Conservation (phyloP, 345 rosid species). For the Corymbia maculata region DNA sequence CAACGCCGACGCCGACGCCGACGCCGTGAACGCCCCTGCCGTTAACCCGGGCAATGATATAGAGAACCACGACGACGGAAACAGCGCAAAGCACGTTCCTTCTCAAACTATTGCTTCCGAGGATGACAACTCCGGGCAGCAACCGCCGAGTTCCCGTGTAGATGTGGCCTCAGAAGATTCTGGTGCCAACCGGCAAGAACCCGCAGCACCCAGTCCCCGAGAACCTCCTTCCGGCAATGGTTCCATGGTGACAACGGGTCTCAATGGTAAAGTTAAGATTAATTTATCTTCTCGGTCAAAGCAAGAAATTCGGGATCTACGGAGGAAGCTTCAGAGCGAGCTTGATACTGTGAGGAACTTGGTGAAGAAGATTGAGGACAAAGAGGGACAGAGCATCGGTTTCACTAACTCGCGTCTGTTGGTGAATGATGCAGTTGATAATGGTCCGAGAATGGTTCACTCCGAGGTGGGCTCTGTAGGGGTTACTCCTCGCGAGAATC, state of each 20-base stretch:
- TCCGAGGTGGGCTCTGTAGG: constrained; percentile 58
- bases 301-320: constrained; percentile 51
- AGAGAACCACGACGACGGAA: not conserved
- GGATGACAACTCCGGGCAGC: constrained; percentile 9
- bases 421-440: constrained; percentile 27
- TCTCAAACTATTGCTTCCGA: constrained; percentile 20
- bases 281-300: constrained; percentile 47
- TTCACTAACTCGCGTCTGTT: constrained; percentile 17
- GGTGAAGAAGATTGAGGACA: constrained; percentile 78
- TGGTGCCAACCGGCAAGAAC: constrained; percentile 15
- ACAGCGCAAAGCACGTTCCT: constrained; percentile 8
- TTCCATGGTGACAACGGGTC: constrained; percentile 25
- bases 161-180: constrained; percentile 28
- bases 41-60: not conserved
- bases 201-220: not conserved
- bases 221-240: constrained; percentile 27
- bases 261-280: constrained; percentile 37
- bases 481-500: constrained; percentile 38
- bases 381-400: constrained; percentile 46
- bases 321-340: constrained; percentile 73
- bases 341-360: constrained; percentile 63
- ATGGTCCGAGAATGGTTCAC: constrained; percentile 46
- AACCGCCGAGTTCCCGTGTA: constrained; percentile 7
- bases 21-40: not conserved
- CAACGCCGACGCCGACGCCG: not conserved